A percentile compares a stretch with the other conserved stretches of the same genome.
These are phyloP conservation scores for Crithidia sp. DNA, from an alignment of 208 protist genomes.

Conservation along the genomic window DNA sequence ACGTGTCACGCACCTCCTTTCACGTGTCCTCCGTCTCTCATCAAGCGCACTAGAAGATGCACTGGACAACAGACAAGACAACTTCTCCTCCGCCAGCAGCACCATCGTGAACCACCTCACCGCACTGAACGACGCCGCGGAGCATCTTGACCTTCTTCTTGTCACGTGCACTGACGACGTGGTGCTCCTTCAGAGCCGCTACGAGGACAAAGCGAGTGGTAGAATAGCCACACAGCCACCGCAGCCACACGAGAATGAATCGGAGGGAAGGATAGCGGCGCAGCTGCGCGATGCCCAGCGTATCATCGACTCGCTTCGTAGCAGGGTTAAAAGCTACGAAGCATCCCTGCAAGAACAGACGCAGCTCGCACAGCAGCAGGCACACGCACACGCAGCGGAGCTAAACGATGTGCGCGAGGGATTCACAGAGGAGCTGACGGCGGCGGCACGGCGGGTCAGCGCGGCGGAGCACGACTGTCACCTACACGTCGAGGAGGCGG, in stretches of 20 bases:
- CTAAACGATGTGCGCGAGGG: not conserved
- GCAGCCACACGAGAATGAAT: not conserved
- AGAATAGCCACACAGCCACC: not conserved
- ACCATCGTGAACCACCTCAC: too few species aligned
- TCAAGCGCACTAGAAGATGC: not conserved
- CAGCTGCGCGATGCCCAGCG: not conserved
- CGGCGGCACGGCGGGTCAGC: slow-evolving; percentile 11
- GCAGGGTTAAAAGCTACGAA: not conserved
- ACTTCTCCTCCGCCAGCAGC: too few species aligned
- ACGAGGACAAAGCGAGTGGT: too few species aligned
- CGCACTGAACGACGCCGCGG: too few species aligned
- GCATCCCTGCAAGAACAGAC: not conserved
- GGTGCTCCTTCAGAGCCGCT: too few species aligned
- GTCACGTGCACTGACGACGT: too few species aligned
- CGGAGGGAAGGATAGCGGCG: not conserved
- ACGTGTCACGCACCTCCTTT: not conserved
- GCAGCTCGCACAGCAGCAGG: not conserved
- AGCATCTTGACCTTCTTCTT: too few species aligned
- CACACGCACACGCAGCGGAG: not conserved
- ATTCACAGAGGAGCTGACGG: slow-evolving; percentile 6
- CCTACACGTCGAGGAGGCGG: slow-evolving; percentile 7
- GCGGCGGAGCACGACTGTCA: slow-evolving; percentile 17
- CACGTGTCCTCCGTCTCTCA: not conserved
- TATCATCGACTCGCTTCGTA: not conserved
- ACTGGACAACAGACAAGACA: not conserved